Base-by-base conservation (phyloP, 345 rosid genomes). In the Anacardium occidentale region DNA sequence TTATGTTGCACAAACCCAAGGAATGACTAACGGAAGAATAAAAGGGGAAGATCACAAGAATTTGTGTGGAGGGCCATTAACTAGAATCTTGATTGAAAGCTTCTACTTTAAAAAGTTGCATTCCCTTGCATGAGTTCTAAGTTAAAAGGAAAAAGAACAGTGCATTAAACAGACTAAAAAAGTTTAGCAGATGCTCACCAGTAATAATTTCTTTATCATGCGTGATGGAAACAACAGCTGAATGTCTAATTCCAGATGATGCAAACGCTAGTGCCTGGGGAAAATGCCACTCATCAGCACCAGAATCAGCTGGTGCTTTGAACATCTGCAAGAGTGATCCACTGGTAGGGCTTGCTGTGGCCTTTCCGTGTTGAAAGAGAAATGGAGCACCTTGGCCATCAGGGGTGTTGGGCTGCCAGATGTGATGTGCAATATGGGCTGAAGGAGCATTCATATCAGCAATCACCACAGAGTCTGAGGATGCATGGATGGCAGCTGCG, bases 381-480 rank as follows among this genome's bases (percentile, higher is more conserved):
- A 93, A 95, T 62, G 99, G 99, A 51, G 89, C 74, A 48, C 97
- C 98, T 78, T 91, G 91, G 42, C 99, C 97, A 78, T 93, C 96
- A 3, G 97, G 98, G 62, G 97, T 93, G 88, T 90, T 93, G 60
- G 97, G 94, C 80, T 95, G 99, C 99, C 97, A 95, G 74, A 84
- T 91, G 85, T 95, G 99, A 72, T 82, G 89, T 17, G 91, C 97
- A 77, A 95, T 78, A 75, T 83, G 97, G 75, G 94, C 97, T 75
- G 94, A 96, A 71, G 99, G 99, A 55, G 89, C 97, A 79, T 91
- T 90, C 76, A 78, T 71, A 81, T 91, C 97, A 65, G 86, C 98
- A 54, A 93, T 78, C 72, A 89, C 78, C 55, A 95, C 85, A 75
- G 86, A 74, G 81, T 95, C 99, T 65, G 88, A 82, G 72, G 98